phyloP scores from a whole-genome alignment of 2,329 filamentous ascomycete genomes.

The Alternaria brassicicola region DNA sequence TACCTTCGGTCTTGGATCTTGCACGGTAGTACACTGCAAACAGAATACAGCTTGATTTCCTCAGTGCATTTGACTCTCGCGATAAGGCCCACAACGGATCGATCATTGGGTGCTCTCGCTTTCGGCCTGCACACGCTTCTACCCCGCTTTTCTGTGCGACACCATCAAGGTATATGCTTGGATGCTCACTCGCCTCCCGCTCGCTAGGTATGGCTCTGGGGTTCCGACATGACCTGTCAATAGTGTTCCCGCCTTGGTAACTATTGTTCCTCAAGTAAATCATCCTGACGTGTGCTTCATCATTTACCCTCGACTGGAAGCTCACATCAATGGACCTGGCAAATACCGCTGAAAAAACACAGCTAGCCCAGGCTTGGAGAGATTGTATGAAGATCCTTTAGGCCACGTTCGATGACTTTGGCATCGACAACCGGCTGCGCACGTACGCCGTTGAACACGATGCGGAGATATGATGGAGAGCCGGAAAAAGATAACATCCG shows the following conservation, averaged over 20 bases:
- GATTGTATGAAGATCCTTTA: accelerated
- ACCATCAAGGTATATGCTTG: background rate
- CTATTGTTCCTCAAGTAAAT: background rate
- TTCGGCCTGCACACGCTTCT: background rate
- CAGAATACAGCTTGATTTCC: background rate
- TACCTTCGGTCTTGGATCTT: background rate
- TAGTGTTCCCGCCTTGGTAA: background rate
- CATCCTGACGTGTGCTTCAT: background rate
- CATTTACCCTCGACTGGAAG: background rate
- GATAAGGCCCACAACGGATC: background rate
- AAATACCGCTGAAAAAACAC: background rate
- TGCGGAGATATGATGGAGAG: slow-evolving; percentile 18
- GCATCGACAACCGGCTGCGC: background rate
- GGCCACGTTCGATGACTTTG: background rate
- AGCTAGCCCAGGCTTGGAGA: background rate
- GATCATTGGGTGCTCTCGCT: background rate
- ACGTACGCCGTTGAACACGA: background rate
- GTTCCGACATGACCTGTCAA: background rate
- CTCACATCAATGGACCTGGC: background rate
- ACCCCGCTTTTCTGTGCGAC: background rate
- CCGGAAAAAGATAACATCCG: slow-evolving; percentile 4
- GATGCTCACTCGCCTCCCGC: background rate
- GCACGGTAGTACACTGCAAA: background rate
- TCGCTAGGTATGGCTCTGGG: background rate
- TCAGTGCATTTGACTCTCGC: background rate